phyloP scores from a whole-genome alignment of 2,329 filamentous ascomycete species.

The Diaporthe sp. region DNA sequence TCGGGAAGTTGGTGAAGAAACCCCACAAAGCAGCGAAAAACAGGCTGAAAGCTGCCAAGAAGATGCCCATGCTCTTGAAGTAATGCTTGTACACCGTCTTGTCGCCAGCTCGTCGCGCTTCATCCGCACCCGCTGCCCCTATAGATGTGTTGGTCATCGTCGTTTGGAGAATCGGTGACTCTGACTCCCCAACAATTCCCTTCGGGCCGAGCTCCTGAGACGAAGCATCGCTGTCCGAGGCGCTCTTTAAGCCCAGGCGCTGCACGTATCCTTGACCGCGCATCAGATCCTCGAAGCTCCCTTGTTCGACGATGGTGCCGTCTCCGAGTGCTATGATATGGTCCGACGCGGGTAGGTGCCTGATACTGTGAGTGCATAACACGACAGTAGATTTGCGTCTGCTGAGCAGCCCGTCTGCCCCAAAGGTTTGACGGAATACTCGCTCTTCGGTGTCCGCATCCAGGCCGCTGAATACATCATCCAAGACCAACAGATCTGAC shows the following conservation, averaged over 20 bases:
- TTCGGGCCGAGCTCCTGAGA: conserved; percentile 9
- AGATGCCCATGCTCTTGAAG: conserved; percentile 47
- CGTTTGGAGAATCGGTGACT: conserved; percentile 39
- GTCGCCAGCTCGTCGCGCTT: conserved; percentile 28
- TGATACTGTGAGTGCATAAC: conserved; percentile 57
- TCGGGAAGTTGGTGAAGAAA: conserved; percentile 49
- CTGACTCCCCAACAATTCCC: neutral
- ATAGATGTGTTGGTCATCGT: neutral
- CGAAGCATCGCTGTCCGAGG: conserved; percentile 40
- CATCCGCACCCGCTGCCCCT: neutral
- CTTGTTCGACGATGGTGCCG: conserved; percentile 60
- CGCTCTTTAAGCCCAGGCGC: conserved; percentile 52
- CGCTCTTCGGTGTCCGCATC: conserved; percentile 58
- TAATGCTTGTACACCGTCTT: conserved; percentile 54
- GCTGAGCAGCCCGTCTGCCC: conserved; percentile 50
- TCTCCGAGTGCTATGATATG: conserved; percentile 61
- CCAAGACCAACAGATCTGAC: conserved; percentile 51
- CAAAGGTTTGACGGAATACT: conserved; percentile 57
- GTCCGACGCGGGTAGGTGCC: conserved; percentile 57
- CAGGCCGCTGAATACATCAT: conserved; percentile 57
- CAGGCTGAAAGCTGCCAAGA: conserved; percentile 30
- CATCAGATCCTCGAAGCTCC: conserved; percentile 55
- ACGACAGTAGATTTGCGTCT: conserved; percentile 47
- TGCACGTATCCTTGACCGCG: conserved; percentile 55
- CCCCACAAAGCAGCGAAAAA: conserved; percentile 47